Evolutionary conservation across 805 yeast genomes (phyloP), one percentile per base, ranked within the genome.

Genomic region (Candida andamanensis): DNA sequence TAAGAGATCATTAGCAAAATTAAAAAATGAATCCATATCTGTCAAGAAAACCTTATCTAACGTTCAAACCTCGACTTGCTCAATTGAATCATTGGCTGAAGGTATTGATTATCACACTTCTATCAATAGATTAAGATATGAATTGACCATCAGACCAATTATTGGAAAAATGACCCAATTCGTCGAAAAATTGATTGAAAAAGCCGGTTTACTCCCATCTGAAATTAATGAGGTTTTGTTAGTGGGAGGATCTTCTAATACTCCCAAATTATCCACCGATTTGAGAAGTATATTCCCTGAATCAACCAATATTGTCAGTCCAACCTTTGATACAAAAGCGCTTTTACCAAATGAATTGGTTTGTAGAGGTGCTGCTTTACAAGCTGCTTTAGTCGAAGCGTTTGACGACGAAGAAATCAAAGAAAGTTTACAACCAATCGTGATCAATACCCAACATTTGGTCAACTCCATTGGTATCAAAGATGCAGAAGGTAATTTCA

Each of bases 321-420:
- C 97, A 44, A 64, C 81, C 21, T 52, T 71, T 40, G 90, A 85
- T 57, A 47, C 83, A 40, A 86, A 85, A 63, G 84, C 92, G 36
- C 56, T 79, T 40, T 76, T 85, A 63, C 97, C 98, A 39, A 80
- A 85, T 53, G 97, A 92, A 68, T 72, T 87, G 52, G 69, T 82
- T 44, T 80, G 95, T 44, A 80, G 94, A 54, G 98, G 98, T 64
- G 94, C 96, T 37, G 96, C 97, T 42, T 74, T 90, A 56, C 97
- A 92, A 72, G 98, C 96, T 31, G 78, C 95, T 23, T 69, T 90
- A 50, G 67, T 82, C 42, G 90, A 82, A 50, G 68, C 77, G 37
- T 94, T 85, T 50, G 92, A 81, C 52, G 86, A 75, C 32, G 95
- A 84, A 41, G 92, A 86, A 61, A 68, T 80, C 49, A 66, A 71